Conservation (phyloP, 2,329 filamentous ascomycete species). For the Colletotrichum siamense region DNA sequence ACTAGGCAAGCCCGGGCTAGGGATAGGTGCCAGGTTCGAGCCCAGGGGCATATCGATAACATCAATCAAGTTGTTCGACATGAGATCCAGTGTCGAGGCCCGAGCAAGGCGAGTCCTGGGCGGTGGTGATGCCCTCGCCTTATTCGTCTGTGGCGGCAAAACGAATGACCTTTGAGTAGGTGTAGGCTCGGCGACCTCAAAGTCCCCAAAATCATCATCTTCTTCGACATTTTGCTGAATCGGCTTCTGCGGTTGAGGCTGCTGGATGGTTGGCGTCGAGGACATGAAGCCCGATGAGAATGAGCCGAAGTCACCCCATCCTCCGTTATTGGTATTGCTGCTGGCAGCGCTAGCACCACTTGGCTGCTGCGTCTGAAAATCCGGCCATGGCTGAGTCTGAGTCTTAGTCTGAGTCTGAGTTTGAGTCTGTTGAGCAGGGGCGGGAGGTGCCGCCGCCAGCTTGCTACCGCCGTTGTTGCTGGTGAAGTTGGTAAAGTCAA, state of each 20-base stretch:
- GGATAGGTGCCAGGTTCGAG: slow-evolving; percentile 5
- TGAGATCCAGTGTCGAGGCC: slow-evolving; percentile 58
- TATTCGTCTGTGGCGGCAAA: slow-evolving; percentile 4
- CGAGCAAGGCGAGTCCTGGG: slow-evolving; percentile 41
- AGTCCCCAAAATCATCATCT: slow-evolving; percentile 72
- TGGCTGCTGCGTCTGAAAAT: slow-evolving; percentile 30
- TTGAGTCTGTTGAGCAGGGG: slow-evolving; percentile 15
- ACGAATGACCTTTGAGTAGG: slow-evolving; percentile 22
- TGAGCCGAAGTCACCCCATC: slow-evolving; percentile 27
- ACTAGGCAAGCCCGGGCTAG: slow-evolving; percentile 3
- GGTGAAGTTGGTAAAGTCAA: slow-evolving; percentile 27
- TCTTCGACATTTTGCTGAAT: slow-evolving; percentile 46
- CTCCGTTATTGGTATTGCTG: neutral
- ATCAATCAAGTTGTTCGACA: slow-evolving; percentile 58
- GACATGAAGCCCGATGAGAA: slow-evolving; percentile 15
- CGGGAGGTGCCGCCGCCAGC: neutral
- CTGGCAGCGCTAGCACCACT: slow-evolving; percentile 4
- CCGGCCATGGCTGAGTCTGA: slow-evolving; percentile 35
- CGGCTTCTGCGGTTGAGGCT: slow-evolving; percentile 22
- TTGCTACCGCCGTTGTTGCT: slow-evolving; percentile 15
- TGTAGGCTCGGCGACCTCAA: slow-evolving; percentile 59
- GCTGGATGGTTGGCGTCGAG: slow-evolving; percentile 5
- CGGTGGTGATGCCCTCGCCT: slow-evolving; percentile 23
- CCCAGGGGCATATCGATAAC: slow-evolving; percentile 27
- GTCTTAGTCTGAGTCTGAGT: slow-evolving; percentile 17